These are phyloP conservation scores for Curvularia sp. DNA, from an alignment of 2,329 filamentous ascomycete genomes.

Conservation along the genomic window DNA sequence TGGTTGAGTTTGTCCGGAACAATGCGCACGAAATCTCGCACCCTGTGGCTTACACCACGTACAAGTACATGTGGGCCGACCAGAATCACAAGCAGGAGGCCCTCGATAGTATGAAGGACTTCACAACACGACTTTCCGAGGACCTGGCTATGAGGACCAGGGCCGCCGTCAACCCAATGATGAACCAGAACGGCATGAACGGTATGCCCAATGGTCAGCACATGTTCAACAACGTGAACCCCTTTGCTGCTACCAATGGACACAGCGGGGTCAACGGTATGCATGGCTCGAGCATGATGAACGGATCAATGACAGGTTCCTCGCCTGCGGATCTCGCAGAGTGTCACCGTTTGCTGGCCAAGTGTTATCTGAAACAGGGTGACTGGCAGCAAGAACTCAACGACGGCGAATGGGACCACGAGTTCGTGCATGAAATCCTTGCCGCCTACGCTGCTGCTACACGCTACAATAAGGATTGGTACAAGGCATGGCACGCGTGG, in stretches of 20 bases:
- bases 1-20: conserved; percentile 46
- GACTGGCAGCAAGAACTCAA: conserved; percentile 92
- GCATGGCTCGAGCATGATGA: conserved; percentile 44
- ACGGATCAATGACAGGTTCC: conserved; percentile 33
- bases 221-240: conserved; percentile 43
- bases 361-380: conserved; percentile 94
- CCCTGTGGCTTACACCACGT: conserved; percentile 91
- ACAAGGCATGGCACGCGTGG: conserved; percentile 99
- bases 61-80: conserved; percentile 95
- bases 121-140: conserved; percentile 65
- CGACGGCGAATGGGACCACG: conserved; percentile 86
- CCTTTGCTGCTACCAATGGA: conserved; percentile 56
- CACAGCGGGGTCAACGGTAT: conserved; percentile 57
- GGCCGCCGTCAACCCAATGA: conserved; percentile 47
- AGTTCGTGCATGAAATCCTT: conserved; percentile 85
- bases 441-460: conserved; percentile 92
- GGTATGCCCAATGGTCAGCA: conserved; percentile 53
- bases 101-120: conserved; percentile 67
- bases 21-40: conserved; percentile 63
- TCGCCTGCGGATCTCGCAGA: conserved; percentile 57
- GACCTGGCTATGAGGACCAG: conserved; percentile 58
- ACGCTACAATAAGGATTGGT: conserved; percentile 91
- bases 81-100: conserved; percentile 46
- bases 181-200: conserved; percentile 48
- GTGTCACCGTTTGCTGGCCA: conserved; percentile 77